Percentiles rank a stretch among this genome's conserved stretches.
phyloP scores from a whole-genome alignment of 352 stramenopile species.

The Pythium graminicola region DNA sequence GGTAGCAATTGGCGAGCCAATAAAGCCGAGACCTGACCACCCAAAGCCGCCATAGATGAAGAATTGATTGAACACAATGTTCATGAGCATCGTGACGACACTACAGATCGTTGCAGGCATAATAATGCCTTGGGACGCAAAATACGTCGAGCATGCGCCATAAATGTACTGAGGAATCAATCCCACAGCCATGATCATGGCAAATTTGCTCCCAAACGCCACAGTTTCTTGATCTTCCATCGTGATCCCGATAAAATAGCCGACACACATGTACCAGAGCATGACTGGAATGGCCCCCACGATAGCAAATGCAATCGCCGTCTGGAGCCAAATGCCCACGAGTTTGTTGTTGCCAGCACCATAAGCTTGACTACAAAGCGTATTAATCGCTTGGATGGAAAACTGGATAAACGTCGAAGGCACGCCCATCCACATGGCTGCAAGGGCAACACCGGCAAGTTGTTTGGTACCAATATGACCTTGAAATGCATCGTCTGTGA shows the following conservation, averaged over 20 bases:
- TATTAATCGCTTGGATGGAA: constrained; percentile 43
- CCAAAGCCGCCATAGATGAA: constrained; percentile 38
- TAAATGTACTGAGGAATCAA: constrained; percentile 44
- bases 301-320: constrained; percentile 31
- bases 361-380: constrained; percentile 45
- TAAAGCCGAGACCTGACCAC: constrained; percentile 31
- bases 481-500: constrained; percentile 40
- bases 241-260: constrained; percentile 34
- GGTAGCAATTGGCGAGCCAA: constrained; percentile 39
- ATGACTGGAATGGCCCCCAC: constrained; percentile 35
- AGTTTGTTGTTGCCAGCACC: constrained; percentile 48
- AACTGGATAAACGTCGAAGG: constrained; percentile 43
- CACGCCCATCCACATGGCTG: constrained; percentile 43
- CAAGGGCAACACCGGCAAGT: constrained; percentile 34
- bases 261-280: constrained; percentile 42
- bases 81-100: constrained; percentile 33
- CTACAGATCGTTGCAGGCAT: constrained; percentile 37
- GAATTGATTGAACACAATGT: constrained; percentile 37
- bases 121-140: constrained; percentile 38
- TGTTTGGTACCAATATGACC: constrained; percentile 44
- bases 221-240: constrained; percentile 40
- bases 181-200: constrained; percentile 30
- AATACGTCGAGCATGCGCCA: constrained; percentile 34
- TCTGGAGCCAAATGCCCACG: constrained; percentile 47
- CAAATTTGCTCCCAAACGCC: constrained; percentile 31